A percentile compares a stretch with the other conserved stretches of the same genome.
phyloP scores from a whole-genome alignment of 2,329 filamentous ascomycete genomes.

The Diaporthe nobilis region DNA sequence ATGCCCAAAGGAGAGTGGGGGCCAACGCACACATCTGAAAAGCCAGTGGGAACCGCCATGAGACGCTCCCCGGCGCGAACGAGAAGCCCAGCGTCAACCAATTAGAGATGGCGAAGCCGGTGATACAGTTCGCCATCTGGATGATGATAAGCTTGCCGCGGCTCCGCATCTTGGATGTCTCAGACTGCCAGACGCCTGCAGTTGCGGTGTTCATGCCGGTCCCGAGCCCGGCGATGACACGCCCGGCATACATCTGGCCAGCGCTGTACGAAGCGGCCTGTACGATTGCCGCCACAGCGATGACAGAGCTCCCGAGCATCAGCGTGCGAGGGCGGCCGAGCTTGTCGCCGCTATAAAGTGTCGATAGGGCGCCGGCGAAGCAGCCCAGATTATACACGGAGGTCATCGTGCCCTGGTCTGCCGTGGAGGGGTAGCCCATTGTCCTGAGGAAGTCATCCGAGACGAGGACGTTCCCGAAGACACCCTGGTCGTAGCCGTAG shows the following conservation, averaged over 20 bases:
- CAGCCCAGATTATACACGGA: constrained; percentile 45
- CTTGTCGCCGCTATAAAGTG: constrained; percentile 44
- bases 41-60: constrained; percentile 44
- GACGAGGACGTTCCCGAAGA: constrained; percentile 50
- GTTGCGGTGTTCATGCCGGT: constrained; percentile 45
- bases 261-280: constrained; percentile 41
- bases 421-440: constrained; percentile 41
- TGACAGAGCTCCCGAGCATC: constrained; percentile 44
- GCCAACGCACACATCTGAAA: constrained; percentile 52
- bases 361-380: constrained; percentile 44
- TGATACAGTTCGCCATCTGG: constrained; percentile 50
- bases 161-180: constrained; percentile 45
- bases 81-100: constrained; percentile 43
- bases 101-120: constrained; percentile 57
- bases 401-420: constrained; percentile 43
- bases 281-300: constrained; percentile 43
- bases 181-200: constrained; percentile 43
- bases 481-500: constrained; percentile 60
- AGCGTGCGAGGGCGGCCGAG: constrained; percentile 44
- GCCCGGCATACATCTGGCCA: constrained; percentile 42
- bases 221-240: constrained; percentile 42
- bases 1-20: fast-evolving
- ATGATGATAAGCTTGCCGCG: constrained; percentile 46
- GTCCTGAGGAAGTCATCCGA: constrained; percentile 47
- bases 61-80: constrained; percentile 43